A percentile compares a stretch with the other conserved stretches of the same genome.
Conservation (phyloP, 306 rosid genomes). For the Corylus heterophylla region DNA sequence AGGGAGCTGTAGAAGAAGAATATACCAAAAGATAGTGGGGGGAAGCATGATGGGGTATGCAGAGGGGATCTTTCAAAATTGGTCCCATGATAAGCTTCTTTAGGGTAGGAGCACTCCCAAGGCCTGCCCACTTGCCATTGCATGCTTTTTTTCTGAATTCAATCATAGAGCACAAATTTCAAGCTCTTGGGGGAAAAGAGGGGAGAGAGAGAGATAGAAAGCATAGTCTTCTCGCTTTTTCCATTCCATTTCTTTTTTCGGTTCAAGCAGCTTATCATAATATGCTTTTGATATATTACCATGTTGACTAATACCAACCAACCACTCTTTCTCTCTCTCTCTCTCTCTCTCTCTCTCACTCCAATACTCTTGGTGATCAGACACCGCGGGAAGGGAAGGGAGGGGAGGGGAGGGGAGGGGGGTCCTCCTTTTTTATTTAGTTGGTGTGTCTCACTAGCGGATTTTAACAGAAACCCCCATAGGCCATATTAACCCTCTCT, state of each 20-base stretch:
- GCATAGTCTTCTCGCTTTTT: not conserved
- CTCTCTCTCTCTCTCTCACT: slow-evolving; percentile 26
- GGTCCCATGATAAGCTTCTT: slow-evolving; percentile 38
- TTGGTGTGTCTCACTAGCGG: slow-evolving; percentile 41
- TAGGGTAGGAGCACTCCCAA: slow-evolving; percentile 38
- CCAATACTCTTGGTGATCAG: slow-evolving; percentile 35
- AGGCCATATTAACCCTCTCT: slow-evolving; percentile 3
- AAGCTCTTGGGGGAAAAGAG: slow-evolving; percentile 4
- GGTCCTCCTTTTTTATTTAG: slow-evolving; percentile 29
- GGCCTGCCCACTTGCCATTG: slow-evolving; percentile 46
- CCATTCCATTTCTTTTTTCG: slow-evolving; percentile 25
- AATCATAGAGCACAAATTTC: slow-evolving; percentile 49
- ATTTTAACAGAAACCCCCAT: slow-evolving; percentile 30
- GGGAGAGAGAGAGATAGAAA: not conserved
- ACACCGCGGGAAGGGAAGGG: slow-evolving; percentile 10
- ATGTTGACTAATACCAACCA: slow-evolving; percentile 86
- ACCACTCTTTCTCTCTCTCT: slow-evolving; percentile 43
- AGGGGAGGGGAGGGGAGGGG: not conserved
- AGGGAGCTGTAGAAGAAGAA: slow-evolving; percentile 45
- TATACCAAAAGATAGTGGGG: slow-evolving; percentile 58
- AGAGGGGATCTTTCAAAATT: slow-evolving; percentile 43
- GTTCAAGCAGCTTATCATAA: slow-evolving; percentile 57
- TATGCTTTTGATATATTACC: slow-evolving; percentile 74
- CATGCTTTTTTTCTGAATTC: slow-evolving; percentile 45
- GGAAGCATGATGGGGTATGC: slow-evolving; percentile 54